Evolutionary conservation across 352 stramenopile genomes (phyloP).

Genomic region (Phytophthora podocarpi): DNA sequence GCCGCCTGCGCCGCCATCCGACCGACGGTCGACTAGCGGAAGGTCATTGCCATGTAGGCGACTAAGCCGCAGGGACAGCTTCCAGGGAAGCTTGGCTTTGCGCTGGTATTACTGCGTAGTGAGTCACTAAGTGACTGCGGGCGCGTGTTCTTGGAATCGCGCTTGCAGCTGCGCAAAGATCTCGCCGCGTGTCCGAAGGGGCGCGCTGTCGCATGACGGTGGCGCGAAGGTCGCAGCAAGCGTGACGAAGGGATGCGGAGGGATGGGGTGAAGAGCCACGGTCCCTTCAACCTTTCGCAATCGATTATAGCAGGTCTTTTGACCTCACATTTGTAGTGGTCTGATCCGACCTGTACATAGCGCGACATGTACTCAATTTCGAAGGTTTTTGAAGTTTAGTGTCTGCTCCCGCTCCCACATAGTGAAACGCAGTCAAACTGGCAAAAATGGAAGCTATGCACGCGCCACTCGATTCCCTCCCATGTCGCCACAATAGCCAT

Average conservation of each 20-base stretch:
- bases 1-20: too few relatives aligned
- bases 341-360: constrained; percentile 12
- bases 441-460: constrained; percentile 38
- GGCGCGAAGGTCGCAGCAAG: constrained; percentile 38
- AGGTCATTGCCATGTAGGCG: too few relatives aligned
- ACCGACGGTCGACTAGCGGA: too few relatives aligned
- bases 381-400: constrained; percentile 43
- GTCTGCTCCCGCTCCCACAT: constrained; percentile 20
- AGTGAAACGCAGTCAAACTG: constrained; percentile 25
- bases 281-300: constrained; percentile 24
- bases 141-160: too few relatives aligned
- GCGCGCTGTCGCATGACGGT: constrained; percentile 28
- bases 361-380: background rate
- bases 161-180: constrained; percentile 43
- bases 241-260: constrained; percentile 35
- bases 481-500: constrained; percentile 28
- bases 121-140: too few relatives aligned
- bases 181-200: constrained; percentile 26
- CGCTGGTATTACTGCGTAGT: too few relatives aligned
- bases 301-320: constrained; percentile 13
- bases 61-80: too few relatives aligned
- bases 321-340: constrained; percentile 11
- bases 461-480: constrained; percentile 23
- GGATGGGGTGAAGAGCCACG: constrained; percentile 16
- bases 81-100: too few relatives aligned